Percentiles rank a stretch among this genome's conserved stretches.
These are phyloP conservation scores for Cyphellophora attinorum DNA, from an alignment of 2,329 filamentous ascomycete species.

Conservation along the genomic window DNA sequence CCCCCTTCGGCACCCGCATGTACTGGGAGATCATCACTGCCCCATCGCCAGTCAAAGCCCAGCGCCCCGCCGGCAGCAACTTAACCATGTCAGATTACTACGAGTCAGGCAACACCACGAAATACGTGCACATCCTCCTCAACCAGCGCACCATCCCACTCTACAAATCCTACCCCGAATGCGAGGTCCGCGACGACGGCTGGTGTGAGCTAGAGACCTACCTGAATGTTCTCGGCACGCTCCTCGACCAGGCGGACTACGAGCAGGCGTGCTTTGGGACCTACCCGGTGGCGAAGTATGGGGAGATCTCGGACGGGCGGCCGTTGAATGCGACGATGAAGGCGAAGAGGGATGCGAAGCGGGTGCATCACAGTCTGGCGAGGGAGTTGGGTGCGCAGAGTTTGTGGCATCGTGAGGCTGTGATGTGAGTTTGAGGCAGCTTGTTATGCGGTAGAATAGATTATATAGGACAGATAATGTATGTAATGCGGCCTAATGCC, in stretches of 20 bases:
- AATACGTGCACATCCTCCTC: conserved; percentile 64
- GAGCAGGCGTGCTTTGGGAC: conserved; percentile 56
- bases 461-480: too few relatives aligned
- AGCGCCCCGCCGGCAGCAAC: conserved; percentile 30
- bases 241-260: conserved; percentile 50
- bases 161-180: conserved; percentile 55
- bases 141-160: conserved; percentile 67
- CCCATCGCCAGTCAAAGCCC: conserved; percentile 51
- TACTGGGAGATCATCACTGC: conserved; percentile 66
- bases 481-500: too few relatives aligned
- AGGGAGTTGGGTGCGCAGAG: too few relatives aligned
- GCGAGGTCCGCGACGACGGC: conserved; percentile 58
- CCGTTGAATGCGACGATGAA: conserved; percentile 4
- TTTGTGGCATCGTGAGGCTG: too few relatives aligned
- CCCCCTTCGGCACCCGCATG: conserved; percentile 62
- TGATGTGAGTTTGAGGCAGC: too few relatives aligned
- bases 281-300: conserved; percentile 18
- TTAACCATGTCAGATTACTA: conserved; percentile 34
- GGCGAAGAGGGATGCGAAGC: not conserved
- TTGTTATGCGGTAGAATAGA: too few relatives aligned
- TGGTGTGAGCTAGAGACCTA: conserved; percentile 69
- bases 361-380: too few relatives aligned
- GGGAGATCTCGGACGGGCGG: conserved; percentile 20
- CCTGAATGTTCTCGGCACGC: conserved; percentile 50
- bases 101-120: conserved; percentile 43